A percentile compares a stretch with the other conserved stretches of the same genome.
phyloP scores from a whole-genome alignment of 257 asterid genomes.

The Catharanthus roseus region DNA sequence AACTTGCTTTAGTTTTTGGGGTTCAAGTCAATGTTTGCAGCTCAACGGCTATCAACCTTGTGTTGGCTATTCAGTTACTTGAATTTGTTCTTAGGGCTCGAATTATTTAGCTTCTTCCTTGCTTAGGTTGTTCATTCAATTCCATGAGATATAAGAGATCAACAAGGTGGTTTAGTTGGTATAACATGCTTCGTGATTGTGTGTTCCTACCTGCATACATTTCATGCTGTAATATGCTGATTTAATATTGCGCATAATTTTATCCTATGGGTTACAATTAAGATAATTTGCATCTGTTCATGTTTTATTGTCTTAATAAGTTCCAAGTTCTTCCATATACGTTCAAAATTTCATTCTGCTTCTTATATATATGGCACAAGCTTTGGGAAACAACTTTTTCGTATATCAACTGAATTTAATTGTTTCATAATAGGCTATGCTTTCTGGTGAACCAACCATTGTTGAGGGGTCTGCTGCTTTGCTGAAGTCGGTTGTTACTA shows the following conservation, averaged over 20 bases:
- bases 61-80: not conserved
- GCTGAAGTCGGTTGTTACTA: constrained; percentile 84
- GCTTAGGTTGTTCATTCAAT: not conserved
- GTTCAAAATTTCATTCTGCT: not conserved
- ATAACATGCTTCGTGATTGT: not conserved
- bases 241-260: not conserved
- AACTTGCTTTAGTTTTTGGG: not conserved
- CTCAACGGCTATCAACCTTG: not conserved
- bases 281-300: not conserved
- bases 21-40: not conserved
- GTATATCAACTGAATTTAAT: not conserved
- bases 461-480: constrained; percentile 94
- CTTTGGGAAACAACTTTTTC: not conserved
- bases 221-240: not conserved
- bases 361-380: not conserved
- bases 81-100: not conserved
- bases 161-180: not conserved
- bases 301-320: not conserved
- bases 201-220: not conserved
- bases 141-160: not conserved
- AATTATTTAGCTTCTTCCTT: not conserved
- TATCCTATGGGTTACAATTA: not conserved
- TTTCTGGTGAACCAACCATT: constrained; percentile 88
- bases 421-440: constrained; percentile 62
- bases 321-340: not conserved